Evolutionary conservation across 2,329 filamentous ascomycete species (phyloP).

Genomic region (Apiospora arundinis): DNA sequence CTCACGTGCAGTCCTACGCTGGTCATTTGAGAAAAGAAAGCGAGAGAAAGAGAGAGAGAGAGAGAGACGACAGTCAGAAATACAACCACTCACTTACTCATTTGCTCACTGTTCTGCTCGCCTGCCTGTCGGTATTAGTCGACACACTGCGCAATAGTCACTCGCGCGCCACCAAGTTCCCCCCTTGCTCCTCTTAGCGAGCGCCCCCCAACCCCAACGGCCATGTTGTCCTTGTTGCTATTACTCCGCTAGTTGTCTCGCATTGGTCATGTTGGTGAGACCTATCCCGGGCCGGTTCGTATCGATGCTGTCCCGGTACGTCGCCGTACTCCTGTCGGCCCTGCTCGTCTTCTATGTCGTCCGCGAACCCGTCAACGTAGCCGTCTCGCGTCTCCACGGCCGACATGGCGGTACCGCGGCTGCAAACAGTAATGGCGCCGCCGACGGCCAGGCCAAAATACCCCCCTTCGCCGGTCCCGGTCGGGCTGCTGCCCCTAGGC

Average conservation of each 20-base stretch:
- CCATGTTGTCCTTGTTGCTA: background rate
- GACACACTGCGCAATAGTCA: background rate
- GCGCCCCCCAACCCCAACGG: background rate
- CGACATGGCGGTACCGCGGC: background rate
- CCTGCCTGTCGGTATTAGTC: background rate
- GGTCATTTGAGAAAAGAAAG: background rate
- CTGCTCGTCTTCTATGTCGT: constrained; percentile 41
- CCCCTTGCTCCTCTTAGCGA: background rate
- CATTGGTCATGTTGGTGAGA: constrained; percentile 24
- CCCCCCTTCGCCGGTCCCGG: background rate
- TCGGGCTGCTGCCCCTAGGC: background rate
- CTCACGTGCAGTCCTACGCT: background rate
- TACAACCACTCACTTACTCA: background rate
- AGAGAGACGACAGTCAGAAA: background rate
- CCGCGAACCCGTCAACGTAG: constrained; percentile 34
- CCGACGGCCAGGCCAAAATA: background rate
- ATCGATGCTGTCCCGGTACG: constrained; percentile 39
- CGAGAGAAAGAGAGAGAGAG: background rate
- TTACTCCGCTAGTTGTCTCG: background rate
- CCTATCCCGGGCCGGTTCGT: constrained; percentile 31
- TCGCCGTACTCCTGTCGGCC: constrained; percentile 37
- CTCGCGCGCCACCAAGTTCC: background rate
- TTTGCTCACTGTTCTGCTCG: background rate
- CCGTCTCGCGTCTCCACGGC: constrained; percentile 25
- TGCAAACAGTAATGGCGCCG: background rate